A percentile compares a stretch with the other conserved stretches of the same genome.
phyloP scores from a whole-genome alignment of 2,329 filamentous ascomycete genomes.

The Penicillium sp. region DNA sequence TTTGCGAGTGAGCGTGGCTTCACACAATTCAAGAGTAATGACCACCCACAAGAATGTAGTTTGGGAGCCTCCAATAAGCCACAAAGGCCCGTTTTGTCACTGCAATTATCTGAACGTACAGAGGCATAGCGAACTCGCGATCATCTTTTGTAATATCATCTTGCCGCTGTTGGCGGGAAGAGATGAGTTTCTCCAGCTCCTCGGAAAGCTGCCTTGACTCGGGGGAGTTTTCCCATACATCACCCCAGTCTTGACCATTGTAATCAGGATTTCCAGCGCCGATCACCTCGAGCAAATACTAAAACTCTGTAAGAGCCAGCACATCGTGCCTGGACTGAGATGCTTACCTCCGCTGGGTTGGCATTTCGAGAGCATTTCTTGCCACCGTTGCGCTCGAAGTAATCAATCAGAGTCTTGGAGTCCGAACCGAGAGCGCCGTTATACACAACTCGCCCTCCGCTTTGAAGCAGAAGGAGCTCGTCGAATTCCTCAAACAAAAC shows the following conservation, averaged over 20 bases:
- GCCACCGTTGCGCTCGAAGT: constrained; percentile 67
- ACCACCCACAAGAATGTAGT: constrained; percentile 53
- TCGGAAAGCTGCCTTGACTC: constrained; percentile 49
- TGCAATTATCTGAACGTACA: constrained; percentile 54
- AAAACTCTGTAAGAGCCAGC: constrained; percentile 10
- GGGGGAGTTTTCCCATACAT: constrained; percentile 59
- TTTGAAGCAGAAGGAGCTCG: constrained; percentile 73
- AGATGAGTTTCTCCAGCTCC: constrained; percentile 58
- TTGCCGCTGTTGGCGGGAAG: constrained; percentile 45
- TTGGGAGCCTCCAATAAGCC: constrained; percentile 66
- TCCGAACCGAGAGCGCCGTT: constrained; percentile 82
- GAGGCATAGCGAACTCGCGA: constrained; percentile 64
- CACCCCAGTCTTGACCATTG: constrained; percentile 62
- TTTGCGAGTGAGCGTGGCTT: background rate
- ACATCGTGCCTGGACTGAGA: background rate
- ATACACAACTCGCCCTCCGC: constrained; percentile 79
- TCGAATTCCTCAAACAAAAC: constrained; percentile 88
- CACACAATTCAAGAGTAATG: background rate
- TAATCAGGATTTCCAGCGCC: constrained; percentile 65
- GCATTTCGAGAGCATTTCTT: constrained; percentile 61
- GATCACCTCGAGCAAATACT: constrained; percentile 80
- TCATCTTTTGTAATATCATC: constrained; percentile 50
- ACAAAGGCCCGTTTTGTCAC: constrained; percentile 62
- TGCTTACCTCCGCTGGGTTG: constrained; percentile 66
- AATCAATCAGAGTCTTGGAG: constrained; percentile 67